A percentile compares a stretch with the other conserved stretches of the same genome.
Conservation (phyloP, 148 eudicot genomes). For the Rhododendron kiyosumense region DNA sequence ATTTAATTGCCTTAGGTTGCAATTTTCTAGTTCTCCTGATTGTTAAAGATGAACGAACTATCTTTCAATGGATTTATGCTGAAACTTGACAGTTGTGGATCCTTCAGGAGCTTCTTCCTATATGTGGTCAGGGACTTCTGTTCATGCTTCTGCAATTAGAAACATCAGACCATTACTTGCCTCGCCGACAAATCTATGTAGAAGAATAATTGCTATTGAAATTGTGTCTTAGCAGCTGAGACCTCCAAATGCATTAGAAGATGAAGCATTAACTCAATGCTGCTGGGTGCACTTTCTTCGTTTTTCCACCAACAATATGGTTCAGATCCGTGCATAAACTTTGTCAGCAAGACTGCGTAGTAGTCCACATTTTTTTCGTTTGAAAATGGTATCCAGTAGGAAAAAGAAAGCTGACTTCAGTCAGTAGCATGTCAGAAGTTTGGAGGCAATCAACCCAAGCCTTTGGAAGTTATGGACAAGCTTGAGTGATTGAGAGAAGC, state of each 20-base stretch:
- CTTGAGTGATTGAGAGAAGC: background rate
- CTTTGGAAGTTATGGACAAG: background rate
- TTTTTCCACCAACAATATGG: background rate
- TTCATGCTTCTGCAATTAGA: slow-evolving; percentile 22
- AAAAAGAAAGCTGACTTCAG: background rate
- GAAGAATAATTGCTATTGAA: background rate
- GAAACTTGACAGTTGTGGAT: background rate
- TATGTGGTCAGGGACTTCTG: background rate
- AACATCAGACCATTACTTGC: slow-evolving; percentile 12
- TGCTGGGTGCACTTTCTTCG: background rate
- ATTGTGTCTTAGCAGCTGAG: background rate
- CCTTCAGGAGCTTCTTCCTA: slow-evolving; percentile 6
- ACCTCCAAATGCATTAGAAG: background rate
- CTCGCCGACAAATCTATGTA: background rate
- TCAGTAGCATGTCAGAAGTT: background rate
- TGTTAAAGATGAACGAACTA: slow-evolving; percentile 20
- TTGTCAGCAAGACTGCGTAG: background rate
- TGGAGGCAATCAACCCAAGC: background rate
- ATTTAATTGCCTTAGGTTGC: slow-evolving; percentile 1
- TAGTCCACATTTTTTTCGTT: background rate
- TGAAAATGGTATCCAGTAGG: background rate
- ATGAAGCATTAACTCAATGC: background rate
- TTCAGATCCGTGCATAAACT: background rate
- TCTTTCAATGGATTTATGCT: slow-evolving; percentile 16
- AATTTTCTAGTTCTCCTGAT: slow-evolving; percentile 10